Percentiles rank a stretch among this genome's conserved stretches.
Evolutionary conservation across 2,329 filamentous ascomycete genomes (phyloP).

Genomic region (Hymenoscyphus salicellus): DNA sequence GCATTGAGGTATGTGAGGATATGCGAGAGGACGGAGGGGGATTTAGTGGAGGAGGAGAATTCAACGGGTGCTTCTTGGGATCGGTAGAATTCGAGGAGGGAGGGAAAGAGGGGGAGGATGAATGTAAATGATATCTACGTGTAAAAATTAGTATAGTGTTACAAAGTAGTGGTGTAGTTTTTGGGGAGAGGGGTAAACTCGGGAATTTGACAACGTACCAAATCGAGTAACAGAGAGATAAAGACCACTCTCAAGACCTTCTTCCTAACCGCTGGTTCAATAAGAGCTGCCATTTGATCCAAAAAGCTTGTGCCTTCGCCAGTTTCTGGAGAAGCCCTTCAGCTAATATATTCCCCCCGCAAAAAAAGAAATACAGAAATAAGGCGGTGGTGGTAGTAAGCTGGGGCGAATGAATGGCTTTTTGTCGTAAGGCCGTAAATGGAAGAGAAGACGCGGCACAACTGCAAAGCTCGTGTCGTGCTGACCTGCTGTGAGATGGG

Average conservation of each 20-base stretch:
- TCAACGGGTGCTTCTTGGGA: constrained; percentile 64
- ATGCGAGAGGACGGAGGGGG: constrained; percentile 69
- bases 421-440: not conserved
- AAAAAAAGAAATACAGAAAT: not conserved
- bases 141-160: not conserved
- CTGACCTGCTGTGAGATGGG: not conserved
- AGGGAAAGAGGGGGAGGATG: constrained; percentile 92
- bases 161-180: not conserved
- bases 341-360: constrained; percentile 4
- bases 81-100: constrained; percentile 93
- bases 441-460: not conserved
- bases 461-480: not conserved
- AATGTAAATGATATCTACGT: constrained; percentile 95
- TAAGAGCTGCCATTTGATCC: constrained; percentile 34
- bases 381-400: not conserved
- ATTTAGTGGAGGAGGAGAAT: constrained; percentile 41
- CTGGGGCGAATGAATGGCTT: not conserved
- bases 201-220: constrained; percentile 57
- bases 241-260: constrained; percentile 84
- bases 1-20: constrained; percentile 82
- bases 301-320: not conserved
- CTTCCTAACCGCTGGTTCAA: constrained; percentile 62
- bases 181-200: not conserved
- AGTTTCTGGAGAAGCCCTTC: not conserved
- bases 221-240: constrained; percentile 80